These are phyloP conservation scores for Neohortaea acidophila DNA, from an alignment of 495 filamentous ascomycete species.

Conservation along the genomic window DNA sequence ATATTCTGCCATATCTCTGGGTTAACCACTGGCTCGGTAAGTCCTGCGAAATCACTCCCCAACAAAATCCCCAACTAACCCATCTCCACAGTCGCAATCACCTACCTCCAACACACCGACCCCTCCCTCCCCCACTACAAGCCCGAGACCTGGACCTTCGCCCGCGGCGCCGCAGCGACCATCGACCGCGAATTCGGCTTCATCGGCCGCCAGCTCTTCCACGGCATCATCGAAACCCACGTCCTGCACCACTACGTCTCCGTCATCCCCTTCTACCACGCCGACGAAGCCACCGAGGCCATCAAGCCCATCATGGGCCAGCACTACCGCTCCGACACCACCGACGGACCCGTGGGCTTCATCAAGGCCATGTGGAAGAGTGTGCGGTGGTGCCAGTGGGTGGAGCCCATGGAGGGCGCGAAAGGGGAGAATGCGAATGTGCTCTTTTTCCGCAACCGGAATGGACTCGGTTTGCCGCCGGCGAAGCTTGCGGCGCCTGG, in stretches of 20 bases:
- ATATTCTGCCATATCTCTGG: slow-evolving; percentile 88
- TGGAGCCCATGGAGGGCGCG: slow-evolving; percentile 42
- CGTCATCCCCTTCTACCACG: slow-evolving; percentile 80
- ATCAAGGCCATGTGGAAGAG: slow-evolving; percentile 41
- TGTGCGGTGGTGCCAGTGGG: slow-evolving; percentile 62
- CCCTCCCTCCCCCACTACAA: slow-evolving; percentile 73
- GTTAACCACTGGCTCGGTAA: slow-evolving; percentile 94
- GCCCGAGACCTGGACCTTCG: slow-evolving; percentile 62
- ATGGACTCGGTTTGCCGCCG: slow-evolving; percentile 30
- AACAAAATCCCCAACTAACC: slow-evolving; percentile 14
- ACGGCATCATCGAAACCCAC: slow-evolving; percentile 86
- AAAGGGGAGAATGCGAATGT: slow-evolving; percentile 48
- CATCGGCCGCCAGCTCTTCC: slow-evolving; percentile 70
- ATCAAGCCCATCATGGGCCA: slow-evolving; percentile 71
- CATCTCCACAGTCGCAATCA: slow-evolving; percentile 31
- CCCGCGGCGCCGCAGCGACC: slow-evolving; percentile 70
- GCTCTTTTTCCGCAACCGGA: slow-evolving; percentile 62
- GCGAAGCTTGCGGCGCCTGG: slow-evolving; percentile 18
- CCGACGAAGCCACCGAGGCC: slow-evolving; percentile 72
- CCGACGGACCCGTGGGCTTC: slow-evolving; percentile 45
- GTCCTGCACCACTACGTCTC: slow-evolving; percentile 79
- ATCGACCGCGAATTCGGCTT: slow-evolving; percentile 85
- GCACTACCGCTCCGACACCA: slow-evolving; percentile 57
- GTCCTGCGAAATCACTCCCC: slow-evolving; percentile 15
- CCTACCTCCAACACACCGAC: slow-evolving; percentile 85